These are phyloP conservation scores for Geotrichum aggregatum DNA, from an alignment of 1,139 yeast genomes.

Conservation along the genomic window DNA sequence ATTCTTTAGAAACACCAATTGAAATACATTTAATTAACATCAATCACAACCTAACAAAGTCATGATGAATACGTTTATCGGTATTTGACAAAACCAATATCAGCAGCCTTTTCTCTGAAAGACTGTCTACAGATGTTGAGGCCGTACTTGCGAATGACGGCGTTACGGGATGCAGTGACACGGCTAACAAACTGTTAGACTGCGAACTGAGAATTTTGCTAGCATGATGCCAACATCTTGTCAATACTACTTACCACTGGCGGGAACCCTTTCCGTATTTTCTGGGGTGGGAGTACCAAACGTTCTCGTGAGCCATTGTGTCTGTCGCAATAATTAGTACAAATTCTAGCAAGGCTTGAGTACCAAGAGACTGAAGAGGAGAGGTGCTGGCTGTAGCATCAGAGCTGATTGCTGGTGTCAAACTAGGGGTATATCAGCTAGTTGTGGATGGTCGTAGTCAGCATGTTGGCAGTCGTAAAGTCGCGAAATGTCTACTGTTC, in stretches of 20 bases:
- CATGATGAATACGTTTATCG: slow-evolving; percentile 50
- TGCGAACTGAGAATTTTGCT: background rate
- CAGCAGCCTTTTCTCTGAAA: slow-evolving; percentile 99
- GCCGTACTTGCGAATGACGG: slow-evolving; percentile 99
- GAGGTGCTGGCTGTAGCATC: background rate
- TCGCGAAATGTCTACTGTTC: too few relatives aligned
- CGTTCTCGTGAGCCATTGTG: slow-evolving; percentile 99
- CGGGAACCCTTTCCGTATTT: slow-evolving; percentile 99
- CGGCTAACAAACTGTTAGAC: slow-evolving; percentile 47
- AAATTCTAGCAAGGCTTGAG: background rate
- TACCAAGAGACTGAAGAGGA: too few relatives aligned
- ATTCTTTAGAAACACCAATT: slow-evolving; percentile 4
- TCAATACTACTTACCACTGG: slow-evolving; percentile 54
- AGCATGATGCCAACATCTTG: background rate
- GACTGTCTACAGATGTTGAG: slow-evolving; percentile 99
- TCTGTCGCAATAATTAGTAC: background rate
- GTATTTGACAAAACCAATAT: slow-evolving; percentile 98
- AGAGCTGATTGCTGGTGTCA: too few relatives aligned
- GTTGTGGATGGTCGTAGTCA: too few relatives aligned
- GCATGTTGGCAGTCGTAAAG: too few relatives aligned
- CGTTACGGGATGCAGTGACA: slow-evolving; percentile 97
- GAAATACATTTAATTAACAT: slow-evolving; percentile 5
- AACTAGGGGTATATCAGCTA: background rate
- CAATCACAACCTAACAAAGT: slow-evolving; percentile 4
- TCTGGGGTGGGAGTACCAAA: slow-evolving; percentile 99